These are phyloP conservation scores for Plectosphaerella sp. DNA, from an alignment of 2,329 filamentous ascomycete species.

Conservation along the genomic window DNA sequence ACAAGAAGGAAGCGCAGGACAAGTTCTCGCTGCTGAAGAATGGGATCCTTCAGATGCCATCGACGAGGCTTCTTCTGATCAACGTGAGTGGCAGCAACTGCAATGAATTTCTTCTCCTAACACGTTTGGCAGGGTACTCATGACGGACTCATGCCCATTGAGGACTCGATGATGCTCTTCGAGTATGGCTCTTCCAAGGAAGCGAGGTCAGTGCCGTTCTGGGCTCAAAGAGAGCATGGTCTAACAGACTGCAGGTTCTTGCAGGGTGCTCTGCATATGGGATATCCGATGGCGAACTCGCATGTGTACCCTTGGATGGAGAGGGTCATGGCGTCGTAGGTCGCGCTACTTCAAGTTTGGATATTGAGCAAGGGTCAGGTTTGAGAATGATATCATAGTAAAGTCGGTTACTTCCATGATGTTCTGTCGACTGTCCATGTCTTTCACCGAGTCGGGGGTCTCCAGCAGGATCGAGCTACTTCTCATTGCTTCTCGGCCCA, in stretches of 20 bases:
- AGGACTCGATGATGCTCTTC: slow-evolving; percentile 61
- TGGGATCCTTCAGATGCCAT: slow-evolving; percentile 51
- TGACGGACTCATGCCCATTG: slow-evolving; percentile 64
- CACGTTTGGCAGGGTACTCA: slow-evolving; percentile 42
- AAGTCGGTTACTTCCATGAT: no score
- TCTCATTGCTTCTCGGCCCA: no score
- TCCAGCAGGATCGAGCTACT: no score
- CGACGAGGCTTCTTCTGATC: slow-evolving; percentile 54
- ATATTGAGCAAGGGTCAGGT: no score
- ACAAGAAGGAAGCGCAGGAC: slow-evolving; percentile 48
- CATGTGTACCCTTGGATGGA: slow-evolving; percentile 61
- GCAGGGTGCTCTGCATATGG: slow-evolving; percentile 59
- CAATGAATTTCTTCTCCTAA: background rate
- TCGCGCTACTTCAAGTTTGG: background rate
- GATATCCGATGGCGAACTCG: slow-evolving; percentile 57
- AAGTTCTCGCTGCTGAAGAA: slow-evolving; percentile 60
- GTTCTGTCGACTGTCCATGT: no score
- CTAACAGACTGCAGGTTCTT: slow-evolving; percentile 40
- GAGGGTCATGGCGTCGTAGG: slow-evolving; percentile 36
- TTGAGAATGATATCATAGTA: no score
- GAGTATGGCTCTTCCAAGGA: slow-evolving; percentile 64
- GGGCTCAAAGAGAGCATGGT: background rate
- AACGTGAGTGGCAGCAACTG: slow-evolving; percentile 39
- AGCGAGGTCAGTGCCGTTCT: slow-evolving; percentile 30
- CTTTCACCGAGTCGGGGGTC: no score